Evolutionary conservation across 2,329 filamentous ascomycete genomes (phyloP), one percentile per base, ranked within the genome.

Genomic region (Penicillium sp.): DNA sequence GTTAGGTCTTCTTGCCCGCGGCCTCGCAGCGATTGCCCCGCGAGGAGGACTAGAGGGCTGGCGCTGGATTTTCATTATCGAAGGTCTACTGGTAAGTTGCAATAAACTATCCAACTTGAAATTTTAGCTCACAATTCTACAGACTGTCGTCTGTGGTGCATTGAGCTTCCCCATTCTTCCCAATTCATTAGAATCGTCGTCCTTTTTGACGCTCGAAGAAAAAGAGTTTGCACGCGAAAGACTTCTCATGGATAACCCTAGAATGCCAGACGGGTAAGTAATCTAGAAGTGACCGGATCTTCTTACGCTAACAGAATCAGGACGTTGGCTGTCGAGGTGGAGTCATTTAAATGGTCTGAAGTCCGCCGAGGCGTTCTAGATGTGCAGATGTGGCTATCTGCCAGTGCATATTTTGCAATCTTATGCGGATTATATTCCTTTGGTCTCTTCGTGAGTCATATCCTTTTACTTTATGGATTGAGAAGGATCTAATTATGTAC

Each of bases 51-150:
- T 82, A 3, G 76, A 75, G 51, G 76, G 75, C 3, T 85, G 81
- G 81, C 72, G 81, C 27, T 84, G 80, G 80, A 83, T 84, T 13
- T 80, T 84, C 49, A 77, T 83, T 41, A 74, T 83, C 6, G 82
- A 84, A 58, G 81, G 82, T 0, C 60, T 70, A 12, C 45, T 70
- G 61, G 66, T 67, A 55, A 23, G 46, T 45, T 0, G 27, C 8
- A 35, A 3, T 35, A 18, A 2, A 35, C n/a, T 4, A 20, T 35
- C 6, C 15, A 15, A 3, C 10, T 18, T 18, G 8, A 28, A 23
- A 13, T 10, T 15, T n/a, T 9, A 37, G 31, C 47, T 56, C 25
- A 57, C 25, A 24, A 6, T 25, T 4, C 20, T 2, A 8, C 44
- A 80, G 78, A 86, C 81, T 1, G 71, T 81, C 18, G 63, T 75